phyloP scores from a whole-genome alignment of 1,284 basidiomycete species.

The Sutorius eximius region DNA sequence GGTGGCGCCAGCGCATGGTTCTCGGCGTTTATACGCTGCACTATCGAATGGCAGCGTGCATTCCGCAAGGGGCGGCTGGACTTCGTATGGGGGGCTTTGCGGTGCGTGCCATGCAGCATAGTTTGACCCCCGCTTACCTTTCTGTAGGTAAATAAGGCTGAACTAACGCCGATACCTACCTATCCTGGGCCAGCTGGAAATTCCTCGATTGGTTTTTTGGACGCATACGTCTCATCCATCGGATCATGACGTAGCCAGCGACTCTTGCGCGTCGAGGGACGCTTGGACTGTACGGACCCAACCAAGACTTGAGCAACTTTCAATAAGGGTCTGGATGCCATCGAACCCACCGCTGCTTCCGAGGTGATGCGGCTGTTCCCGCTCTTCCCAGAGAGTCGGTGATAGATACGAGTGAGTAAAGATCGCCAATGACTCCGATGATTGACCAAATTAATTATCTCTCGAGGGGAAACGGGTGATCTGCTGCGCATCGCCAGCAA shows the following conservation, averaged over 20 bases:
- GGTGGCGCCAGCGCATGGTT: conserved; percentile 57
- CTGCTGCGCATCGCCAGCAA: conserved; percentile 69
- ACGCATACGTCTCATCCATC: conserved; percentile 53
- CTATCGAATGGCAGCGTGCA: conserved; percentile 7
- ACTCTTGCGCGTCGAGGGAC: conserved; percentile 59
- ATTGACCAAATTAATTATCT: conserved; percentile 6
- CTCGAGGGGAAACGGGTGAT: conserved; percentile 77
- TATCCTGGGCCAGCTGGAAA: conserved; percentile 62
- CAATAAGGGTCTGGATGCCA: neutral
- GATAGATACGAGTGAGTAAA: conserved; percentile 52
- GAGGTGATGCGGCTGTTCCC: conserved; percentile 72
- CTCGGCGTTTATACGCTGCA: neutral
- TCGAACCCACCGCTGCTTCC: conserved; percentile 7
- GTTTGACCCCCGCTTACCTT: conserved; percentile 1
- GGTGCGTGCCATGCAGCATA: conserved; percentile 37
- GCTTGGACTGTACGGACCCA: conserved; percentile 78
- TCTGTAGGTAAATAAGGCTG: conserved; percentile 61
- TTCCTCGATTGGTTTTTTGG: conserved; percentile 70
- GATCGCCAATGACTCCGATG: neutral
- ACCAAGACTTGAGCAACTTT: conserved; percentile 61
- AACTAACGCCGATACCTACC: conserved; percentile 60
- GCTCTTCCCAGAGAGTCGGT: conserved; percentile 66
- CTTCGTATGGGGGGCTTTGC: conserved; percentile 63
- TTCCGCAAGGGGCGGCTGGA: conserved; percentile 54
- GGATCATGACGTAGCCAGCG: neutral